These are phyloP conservation scores for Paecilomyces formosus DNA, from an alignment of 2,329 filamentous ascomycete genomes.

Conservation along the genomic window DNA sequence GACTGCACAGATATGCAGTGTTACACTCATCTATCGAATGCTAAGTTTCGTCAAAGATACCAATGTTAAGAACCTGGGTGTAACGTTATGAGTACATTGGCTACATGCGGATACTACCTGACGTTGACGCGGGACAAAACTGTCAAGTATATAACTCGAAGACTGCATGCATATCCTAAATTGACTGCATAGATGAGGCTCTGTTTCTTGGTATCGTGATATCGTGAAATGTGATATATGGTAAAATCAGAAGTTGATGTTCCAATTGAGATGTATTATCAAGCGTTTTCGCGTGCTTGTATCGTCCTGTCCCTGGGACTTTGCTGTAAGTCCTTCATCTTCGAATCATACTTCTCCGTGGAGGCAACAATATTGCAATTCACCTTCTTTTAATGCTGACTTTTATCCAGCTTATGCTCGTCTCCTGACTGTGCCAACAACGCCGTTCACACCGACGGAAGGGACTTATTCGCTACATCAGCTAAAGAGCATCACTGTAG, in stretches of 20 bases:
- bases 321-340: neutral
- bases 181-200: neutral
- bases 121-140: neutral
- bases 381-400: neutral
- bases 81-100: neutral
- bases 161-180: neutral
- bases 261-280: neutral
- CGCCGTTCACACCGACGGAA: neutral
- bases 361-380: neutral
- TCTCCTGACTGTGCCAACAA: neutral
- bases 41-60: neutral
- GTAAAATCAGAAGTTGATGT: neutral
- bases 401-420: neutral
- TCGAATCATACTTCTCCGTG: neutral
- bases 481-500: constrained; percentile 36
- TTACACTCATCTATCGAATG: neutral
- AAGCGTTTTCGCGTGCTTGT: neutral
- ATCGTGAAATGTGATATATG: neutral
- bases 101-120: neutral
- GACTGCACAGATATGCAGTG: neutral
- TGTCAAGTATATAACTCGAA: neutral
- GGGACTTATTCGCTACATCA: neutral
- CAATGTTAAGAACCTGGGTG: neutral
- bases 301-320: neutral
- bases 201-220: neutral